Base-by-base conservation (phyloP, 768 basidiomycete genomes). In the Mycena pura region DNA sequence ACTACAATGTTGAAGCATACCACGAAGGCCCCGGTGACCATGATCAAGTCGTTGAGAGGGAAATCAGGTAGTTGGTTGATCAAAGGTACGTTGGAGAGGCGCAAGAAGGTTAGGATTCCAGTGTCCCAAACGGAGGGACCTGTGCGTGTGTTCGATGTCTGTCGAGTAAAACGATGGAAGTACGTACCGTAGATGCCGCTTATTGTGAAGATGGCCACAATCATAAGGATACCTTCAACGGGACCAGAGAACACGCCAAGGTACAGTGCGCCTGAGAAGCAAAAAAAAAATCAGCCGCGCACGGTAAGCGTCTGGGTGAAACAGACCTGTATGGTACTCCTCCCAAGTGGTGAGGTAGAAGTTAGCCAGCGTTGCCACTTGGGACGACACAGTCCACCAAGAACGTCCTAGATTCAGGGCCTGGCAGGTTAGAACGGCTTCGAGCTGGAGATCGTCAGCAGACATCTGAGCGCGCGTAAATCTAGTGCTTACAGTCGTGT, bases 301-400 rank as follows among this genome's bases (percentile, higher is more conserved):
- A 14, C n/a, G 39, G 14, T 25, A 21, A 25, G 19, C 2, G 24
- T 22, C 22, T 46, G 63, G n/a, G 34, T n/a, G 10, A 57, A 57
- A 65, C 77, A 54, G 67, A 81, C 91, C 92, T 2, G 96, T 98
- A 67, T 98, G 91, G 69, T 92, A 94, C 74, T 96, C 84, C 73
- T 83, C 89, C 89, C 90, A 92, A 15, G 91, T 93, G 4, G 90
- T 90, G 19, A 92, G 78, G 73, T 92, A 92, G 69, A 93, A 93
- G 72, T 90, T 92, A 62, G 86, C 87, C 38, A 91, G 76, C 0
- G 89, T 87, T 1, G 88, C 88, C 11, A 89, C 81, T 72, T 96
- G 93, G 1, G 91, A 91, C 0, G 91, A 86, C 31, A 99, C 89
- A 0, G 95, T 98, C 96, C 95, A 99, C 95, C 97, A 99, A 0